phyloP scores from a whole-genome alignment of 345 rosid genomes.

The Hypericum perforatum region DNA sequence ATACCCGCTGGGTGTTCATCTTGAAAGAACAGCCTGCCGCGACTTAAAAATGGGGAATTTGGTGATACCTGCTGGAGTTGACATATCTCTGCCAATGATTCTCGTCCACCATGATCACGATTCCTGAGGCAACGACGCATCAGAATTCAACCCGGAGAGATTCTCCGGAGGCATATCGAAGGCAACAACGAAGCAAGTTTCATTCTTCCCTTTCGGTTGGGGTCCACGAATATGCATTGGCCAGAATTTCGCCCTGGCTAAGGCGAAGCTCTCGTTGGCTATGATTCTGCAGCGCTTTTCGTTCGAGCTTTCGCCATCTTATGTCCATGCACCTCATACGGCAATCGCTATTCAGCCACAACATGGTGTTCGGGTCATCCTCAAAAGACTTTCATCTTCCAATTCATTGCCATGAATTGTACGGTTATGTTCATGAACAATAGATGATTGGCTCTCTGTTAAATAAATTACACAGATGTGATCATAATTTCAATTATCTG shows the following conservation, averaged over 20 bases:
- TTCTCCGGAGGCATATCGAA: neutral
- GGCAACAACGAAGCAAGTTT: neutral
- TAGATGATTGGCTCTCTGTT: no score
- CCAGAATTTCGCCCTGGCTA: neutral
- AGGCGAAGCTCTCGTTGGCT: neutral
- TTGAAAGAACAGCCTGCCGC: neutral
- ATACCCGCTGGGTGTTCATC: neutral
- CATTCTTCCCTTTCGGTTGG: slow-evolving; percentile 3
- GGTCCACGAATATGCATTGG: slow-evolving; percentile 1
- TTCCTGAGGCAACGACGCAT: slow-evolving; percentile 20
- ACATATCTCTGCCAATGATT: neutral
- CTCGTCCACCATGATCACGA: slow-evolving; percentile 11
- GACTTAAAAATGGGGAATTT: slow-evolving; percentile 6
- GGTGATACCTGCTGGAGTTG: slow-evolving; percentile 9
- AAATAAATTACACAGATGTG: no score
- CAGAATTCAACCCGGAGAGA: slow-evolving; percentile 15
- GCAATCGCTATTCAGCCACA: neutral
- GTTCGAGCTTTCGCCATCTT: neutral
- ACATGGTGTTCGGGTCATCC: neutral
- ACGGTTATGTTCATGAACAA: no score
- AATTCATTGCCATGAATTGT: no score
- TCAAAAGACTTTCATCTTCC: neutral
- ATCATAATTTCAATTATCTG: no score
- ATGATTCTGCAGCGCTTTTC: slow-evolving; percentile 1
- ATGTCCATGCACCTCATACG: neutral